Base-by-base conservation (phyloP, 371 early-diverging fungal species). In the Dinochytrium kinnereticum region DNA sequence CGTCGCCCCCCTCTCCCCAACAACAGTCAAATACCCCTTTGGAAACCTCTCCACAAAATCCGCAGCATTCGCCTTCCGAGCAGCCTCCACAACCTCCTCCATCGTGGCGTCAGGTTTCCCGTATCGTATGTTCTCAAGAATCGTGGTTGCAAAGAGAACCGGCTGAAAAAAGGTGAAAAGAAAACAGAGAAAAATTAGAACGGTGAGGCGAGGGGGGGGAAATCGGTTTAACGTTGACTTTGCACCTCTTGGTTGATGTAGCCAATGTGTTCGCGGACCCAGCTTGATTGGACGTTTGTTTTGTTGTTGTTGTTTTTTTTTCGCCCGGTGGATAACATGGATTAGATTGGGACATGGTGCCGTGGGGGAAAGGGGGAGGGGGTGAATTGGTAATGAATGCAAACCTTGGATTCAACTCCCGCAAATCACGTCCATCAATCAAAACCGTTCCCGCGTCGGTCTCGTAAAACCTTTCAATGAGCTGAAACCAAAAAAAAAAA, bases 361-460 rank as follows among this genome's bases (percentile, higher is more conserved):
- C n/a, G n/a, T n/a, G n/a, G n/a, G n/a, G n/a, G n/a, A n/a, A n/a
- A n/a, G n/a, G n/a, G 61, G 19, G 19, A 21, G 40, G 26, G 57
- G 39, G 1, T 5, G 13, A 69, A 1, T 28, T 33, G 36, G 59
- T 5, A 70, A 34, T 26, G 44, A 68, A 30, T n/a, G 37, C 36
- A n/a, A 10, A 76, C 66, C 49, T 64, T 40, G 84, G 96, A 1
- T 85, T 85, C 19, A 97, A 87, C 36, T 84, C 59, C 30, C 88
- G 83, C 70, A 98, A 91, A 44, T 79, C 78, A 78, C 91, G 90
- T 0, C 95, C 96, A 77, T 99, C 97, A 64, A 99, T 90, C 71
- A 84, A 76, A 40, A 99, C 94, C 30, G 84, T 81, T 38, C 99
- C 99, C 2, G 80, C 71, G 34, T 86, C 83, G 3, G 91, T 88